These are phyloP conservation scores for Ogataea populi-albae DNA, from an alignment of 805 yeast species.

Conservation along the genomic window DNA sequence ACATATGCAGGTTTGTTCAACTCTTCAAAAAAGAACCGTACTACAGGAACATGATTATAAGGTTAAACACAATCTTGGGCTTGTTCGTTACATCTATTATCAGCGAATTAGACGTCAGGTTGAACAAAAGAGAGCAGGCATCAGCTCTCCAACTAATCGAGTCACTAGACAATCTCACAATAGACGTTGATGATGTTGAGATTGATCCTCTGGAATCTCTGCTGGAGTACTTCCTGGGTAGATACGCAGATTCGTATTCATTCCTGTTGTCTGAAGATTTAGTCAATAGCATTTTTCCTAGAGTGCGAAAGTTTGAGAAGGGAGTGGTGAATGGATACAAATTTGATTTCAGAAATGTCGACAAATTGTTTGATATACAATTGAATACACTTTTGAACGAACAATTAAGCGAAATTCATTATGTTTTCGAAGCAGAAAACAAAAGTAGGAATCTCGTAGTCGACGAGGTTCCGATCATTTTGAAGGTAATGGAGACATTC, in stretches of 20 bases:
- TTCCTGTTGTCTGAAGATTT: constrained; percentile 24
- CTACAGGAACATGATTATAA: constrained; percentile 29
- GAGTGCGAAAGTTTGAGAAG: constrained; percentile 8
- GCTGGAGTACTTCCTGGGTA: constrained; percentile 32
- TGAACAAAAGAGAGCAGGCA: constrained; percentile 44
- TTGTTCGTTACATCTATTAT: constrained; percentile 70
- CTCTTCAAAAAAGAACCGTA: constrained; percentile 19
- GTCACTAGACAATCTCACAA: constrained; percentile 23
- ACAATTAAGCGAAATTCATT: constrained; percentile 29
- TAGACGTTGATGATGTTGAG: constrained; percentile 32
- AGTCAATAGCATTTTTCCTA: constrained; percentile 19
- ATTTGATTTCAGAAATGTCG: constrained; percentile 23
- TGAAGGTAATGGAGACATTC: constrained; percentile 35
- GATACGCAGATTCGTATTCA: constrained; percentile 30
- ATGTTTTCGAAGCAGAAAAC: constrained; percentile 20
- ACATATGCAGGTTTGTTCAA: constrained; percentile 27
- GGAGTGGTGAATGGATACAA: constrained; percentile 31
- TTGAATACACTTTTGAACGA: constrained; percentile 19
- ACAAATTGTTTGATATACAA: constrained; percentile 21
- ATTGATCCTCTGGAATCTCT: constrained; percentile 34
- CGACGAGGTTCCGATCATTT: constrained; percentile 34
- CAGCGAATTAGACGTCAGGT: constrained; percentile 61
- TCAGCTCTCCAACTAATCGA: constrained; percentile 31
- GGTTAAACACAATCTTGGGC: constrained; percentile 56
- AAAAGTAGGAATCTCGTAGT: constrained; percentile 10